These are phyloP conservation scores for Paracorniculantispora psalliotae DNA, from an alignment of 2,329 filamentous ascomycete genomes.

Conservation along the genomic window DNA sequence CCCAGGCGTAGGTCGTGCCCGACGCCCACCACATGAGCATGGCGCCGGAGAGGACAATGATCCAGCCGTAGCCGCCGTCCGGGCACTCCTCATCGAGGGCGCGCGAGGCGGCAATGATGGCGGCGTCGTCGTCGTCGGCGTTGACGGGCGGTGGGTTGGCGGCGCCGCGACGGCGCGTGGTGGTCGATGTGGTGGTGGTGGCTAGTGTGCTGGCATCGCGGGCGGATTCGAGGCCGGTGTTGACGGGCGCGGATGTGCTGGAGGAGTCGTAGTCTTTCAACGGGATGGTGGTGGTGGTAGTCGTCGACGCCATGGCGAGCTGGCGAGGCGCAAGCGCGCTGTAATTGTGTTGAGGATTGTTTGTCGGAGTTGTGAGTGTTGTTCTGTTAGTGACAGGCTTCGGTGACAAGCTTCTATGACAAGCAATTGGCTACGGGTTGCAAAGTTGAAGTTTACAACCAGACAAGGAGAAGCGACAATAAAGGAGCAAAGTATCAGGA, in stretches of 20 bases:
- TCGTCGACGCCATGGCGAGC: neutral
- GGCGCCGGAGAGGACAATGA: slow-evolving; percentile 42
- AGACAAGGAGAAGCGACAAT: too few relatives aligned
- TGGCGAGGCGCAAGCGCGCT: neutral
- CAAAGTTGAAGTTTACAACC: too few relatives aligned
- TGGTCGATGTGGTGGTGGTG: neutral
- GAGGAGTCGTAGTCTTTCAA: slow-evolving; percentile 2
- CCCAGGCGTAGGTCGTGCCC: slow-evolving; percentile 51
- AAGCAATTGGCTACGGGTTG: too few relatives aligned
- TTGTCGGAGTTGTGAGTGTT: too few relatives aligned
- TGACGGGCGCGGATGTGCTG: neutral
- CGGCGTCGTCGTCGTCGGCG: neutral
- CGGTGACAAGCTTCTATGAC: too few relatives aligned
- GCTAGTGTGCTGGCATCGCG: neutral
- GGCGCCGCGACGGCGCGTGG: neutral
- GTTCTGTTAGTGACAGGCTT: too few relatives aligned
- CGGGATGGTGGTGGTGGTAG: neutral
- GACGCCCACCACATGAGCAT: slow-evolving; percentile 48
- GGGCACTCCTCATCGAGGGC: slow-evolving; percentile 37
- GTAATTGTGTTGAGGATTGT: neutral
- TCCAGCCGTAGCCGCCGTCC: slow-evolving; percentile 49
- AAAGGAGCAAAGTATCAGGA: too few relatives aligned
- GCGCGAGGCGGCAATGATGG: slow-evolving; percentile 33
- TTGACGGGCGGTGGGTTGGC: neutral
- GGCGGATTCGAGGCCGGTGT: neutral